Percentiles rank a stretch among this genome's conserved stretches.
These are phyloP conservation scores for Leccinum rimulosum DNA, from an alignment of 768 basidiomycete species.

Conservation along the genomic window DNA sequence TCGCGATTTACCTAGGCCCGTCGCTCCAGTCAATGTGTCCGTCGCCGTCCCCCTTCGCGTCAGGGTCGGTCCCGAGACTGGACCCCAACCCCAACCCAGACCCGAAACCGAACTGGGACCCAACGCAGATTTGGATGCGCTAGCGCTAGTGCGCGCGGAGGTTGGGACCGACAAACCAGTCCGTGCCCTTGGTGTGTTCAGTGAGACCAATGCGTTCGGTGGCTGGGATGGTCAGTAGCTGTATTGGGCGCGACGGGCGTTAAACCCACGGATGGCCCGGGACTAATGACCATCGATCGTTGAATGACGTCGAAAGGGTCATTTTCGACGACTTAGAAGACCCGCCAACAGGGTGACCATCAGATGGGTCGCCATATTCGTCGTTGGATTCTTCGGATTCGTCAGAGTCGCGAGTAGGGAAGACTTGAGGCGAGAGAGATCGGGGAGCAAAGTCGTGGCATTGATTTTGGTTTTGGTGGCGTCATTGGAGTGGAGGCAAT, in stretches of 20 bases:
- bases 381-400: constrained; percentile 15
- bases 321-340: constrained; percentile 26
- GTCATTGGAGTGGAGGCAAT: too few species aligned
- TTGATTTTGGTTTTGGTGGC: too few species aligned
- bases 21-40: too few species aligned
- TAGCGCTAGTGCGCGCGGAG: not conserved
- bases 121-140: not conserved
- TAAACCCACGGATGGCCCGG: not conserved
- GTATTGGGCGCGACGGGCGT: not conserved
- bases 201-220: too few species aligned
- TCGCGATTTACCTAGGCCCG: not conserved
- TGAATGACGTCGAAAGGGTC: constrained; percentile 24
- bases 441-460: not conserved
- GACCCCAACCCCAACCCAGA: too few species aligned
- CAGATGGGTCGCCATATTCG: constrained; percentile 15
- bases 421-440: too few species aligned
- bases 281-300: constrained; percentile 4
- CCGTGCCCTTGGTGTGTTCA: too few species aligned
- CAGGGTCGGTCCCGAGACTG: too few species aligned
- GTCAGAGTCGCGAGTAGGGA: not conserved
- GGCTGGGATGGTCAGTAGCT: too few species aligned
- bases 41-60: too few species aligned
- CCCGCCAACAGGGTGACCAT: not conserved
- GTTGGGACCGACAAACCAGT: not conserved
- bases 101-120: not conserved